Evolutionary conservation across 768 basidiomycete genomes (phyloP), one percentile per base, ranked within the genome.

Genomic region (Pleurotus ostreatus): DNA sequence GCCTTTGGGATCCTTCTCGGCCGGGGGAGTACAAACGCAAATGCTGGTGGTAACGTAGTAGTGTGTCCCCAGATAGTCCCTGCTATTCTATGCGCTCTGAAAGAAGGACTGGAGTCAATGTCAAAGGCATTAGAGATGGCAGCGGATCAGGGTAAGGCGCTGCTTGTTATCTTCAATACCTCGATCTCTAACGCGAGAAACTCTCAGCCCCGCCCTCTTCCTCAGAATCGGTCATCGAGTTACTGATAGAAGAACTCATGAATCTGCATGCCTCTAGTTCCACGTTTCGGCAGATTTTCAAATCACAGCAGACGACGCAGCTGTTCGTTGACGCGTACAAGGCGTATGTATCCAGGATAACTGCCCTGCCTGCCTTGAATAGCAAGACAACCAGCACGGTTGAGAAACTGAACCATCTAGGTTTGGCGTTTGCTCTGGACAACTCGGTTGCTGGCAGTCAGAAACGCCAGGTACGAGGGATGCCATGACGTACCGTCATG

Each of bases 31-130:
- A 55, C 61, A 16, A 47, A 66, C 39, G 64, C 58, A 12, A 63
- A 60, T 49, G 63, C 67, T 6, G 68, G 63, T 52, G 63, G 45
- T 2, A 64, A 61, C 47, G 69, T 68, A 15, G 71, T 77, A 1
- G 77, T 83, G 4, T 92, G 88, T 67, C 79, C 88, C 0, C 78
- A 86, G 47, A 85, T 95, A 56, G 71, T 93, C 15, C 84, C 88
- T 1, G 78, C 85, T 1, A 83, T 97, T 43, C 68, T 95, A 4
- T 76, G 82, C 11, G 83, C 89, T 1, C 72, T 96, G 46, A 83
- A 84, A 45, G 71, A 73, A 34, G 82, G 89, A 1, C 67, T 89
- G 61, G 63, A 60, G 46, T 59, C 67, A 18, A 67, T 80, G 23
- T 76, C 76, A 0, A 68, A 68, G 38, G 71, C 74, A 43, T 73